Conservation (phyloP, 352 stramenopile species). For the Globisporangium middletonii region DNA sequence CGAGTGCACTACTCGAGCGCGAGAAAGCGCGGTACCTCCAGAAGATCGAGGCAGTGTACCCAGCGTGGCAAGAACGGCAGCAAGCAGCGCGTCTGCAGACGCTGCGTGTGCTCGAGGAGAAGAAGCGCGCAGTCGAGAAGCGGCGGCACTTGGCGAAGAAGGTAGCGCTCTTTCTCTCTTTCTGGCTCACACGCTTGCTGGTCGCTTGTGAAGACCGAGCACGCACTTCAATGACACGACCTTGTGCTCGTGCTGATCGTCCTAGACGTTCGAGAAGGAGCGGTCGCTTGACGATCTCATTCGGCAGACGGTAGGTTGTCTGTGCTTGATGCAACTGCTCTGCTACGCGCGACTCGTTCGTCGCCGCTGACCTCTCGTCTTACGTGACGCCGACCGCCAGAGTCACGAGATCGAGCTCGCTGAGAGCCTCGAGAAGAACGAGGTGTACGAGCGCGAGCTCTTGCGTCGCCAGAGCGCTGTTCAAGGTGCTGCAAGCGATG, state of each 20-base stretch:
- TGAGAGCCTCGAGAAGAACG: conserved; percentile 72
- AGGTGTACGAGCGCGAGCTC: conserved; percentile 57
- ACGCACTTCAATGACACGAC: background rate
- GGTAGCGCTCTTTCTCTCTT: conserved; percentile 14
- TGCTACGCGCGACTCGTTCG: background rate
- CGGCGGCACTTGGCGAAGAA: conserved; percentile 68
- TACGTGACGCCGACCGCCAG: conserved; percentile 14
- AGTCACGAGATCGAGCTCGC: conserved; percentile 67
- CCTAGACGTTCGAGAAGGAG: conserved; percentile 77
- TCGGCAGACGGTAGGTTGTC: conserved; percentile 42
- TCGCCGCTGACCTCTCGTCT: background rate
- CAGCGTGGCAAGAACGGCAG: conserved; percentile 67
- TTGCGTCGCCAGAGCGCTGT: conserved; percentile 42
- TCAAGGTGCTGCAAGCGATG: conserved; percentile 25
- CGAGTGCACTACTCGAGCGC: conserved; percentile 35
- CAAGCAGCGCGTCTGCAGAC: conserved; percentile 45
- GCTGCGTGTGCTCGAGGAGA: conserved; percentile 59
- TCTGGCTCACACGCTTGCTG: no score
- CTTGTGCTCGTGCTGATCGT: background rate
- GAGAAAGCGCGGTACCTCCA: conserved; percentile 58
- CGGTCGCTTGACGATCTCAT: conserved; percentile 66
- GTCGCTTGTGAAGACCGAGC: background rate
- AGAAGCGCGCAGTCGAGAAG: conserved; percentile 66
- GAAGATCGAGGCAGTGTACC: conserved; percentile 60
- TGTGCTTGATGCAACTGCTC: background rate